phyloP scores from a whole-genome alignment of 2,329 filamentous ascomycete genomes.

The Diatrype stigma region DNA sequence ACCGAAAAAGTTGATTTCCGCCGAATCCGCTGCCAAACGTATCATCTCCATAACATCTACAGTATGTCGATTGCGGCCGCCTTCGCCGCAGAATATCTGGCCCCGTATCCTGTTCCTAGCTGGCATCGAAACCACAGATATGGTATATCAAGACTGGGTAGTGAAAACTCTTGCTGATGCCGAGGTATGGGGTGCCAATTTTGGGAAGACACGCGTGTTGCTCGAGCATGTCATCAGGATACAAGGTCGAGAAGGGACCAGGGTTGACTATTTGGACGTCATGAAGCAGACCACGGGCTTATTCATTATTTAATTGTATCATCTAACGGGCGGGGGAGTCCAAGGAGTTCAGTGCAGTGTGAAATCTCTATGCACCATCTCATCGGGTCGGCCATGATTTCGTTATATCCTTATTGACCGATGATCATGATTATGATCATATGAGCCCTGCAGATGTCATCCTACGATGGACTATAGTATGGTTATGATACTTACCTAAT shows the following conservation, averaged over 20 bases:
- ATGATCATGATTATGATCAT: too few species aligned
- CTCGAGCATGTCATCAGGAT: slow-evolving; percentile 14
- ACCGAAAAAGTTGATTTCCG: slow-evolving; percentile 8
- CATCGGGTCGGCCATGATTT: too few species aligned
- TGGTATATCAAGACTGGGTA: slow-evolving; percentile 13
- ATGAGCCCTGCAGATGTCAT: too few species aligned
- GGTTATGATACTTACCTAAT: too few species aligned
- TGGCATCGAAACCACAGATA: slow-evolving; percentile 15
- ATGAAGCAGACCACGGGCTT: slow-evolving; percentile 12
- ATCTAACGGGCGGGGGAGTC: too few species aligned
- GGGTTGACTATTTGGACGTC: slow-evolving; percentile 15
- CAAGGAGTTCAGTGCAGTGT: too few species aligned
- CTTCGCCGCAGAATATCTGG: slow-evolving; percentile 16
- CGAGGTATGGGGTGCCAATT: slow-evolving; percentile 16
- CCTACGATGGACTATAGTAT: too few species aligned
- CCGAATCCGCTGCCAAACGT: slow-evolving; percentile 10
- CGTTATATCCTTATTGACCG: too few species aligned
- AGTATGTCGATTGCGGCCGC: slow-evolving; percentile 10
- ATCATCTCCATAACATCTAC: slow-evolving; percentile 14
- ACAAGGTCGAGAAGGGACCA: slow-evolving; percentile 10
- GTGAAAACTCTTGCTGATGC: slow-evolving; percentile 13
- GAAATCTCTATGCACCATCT: too few species aligned
- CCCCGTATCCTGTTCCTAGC: slow-evolving; percentile 12
- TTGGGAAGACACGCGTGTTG: slow-evolving; percentile 12
- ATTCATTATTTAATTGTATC: slow-evolving; percentile 12